Conservation (phyloP, 768 basidiomycete genomes). For the Calvatia gigantea region DNA sequence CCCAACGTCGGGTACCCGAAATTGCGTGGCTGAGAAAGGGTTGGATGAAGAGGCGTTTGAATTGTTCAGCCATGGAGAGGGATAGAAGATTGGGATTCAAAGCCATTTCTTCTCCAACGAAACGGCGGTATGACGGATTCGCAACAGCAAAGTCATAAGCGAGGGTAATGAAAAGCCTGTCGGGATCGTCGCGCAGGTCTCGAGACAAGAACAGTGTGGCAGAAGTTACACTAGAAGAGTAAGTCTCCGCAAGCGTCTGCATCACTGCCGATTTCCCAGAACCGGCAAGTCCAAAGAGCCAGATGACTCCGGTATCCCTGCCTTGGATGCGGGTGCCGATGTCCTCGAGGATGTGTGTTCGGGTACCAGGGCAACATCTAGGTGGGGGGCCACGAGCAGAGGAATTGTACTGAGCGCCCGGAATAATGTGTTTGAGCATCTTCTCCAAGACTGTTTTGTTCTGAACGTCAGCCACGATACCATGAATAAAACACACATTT, state of each 20-base stretch:
- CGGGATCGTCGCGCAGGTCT: neutral
- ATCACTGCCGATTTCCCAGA: neutral
- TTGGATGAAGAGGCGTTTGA: neutral
- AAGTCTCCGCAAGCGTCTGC: neutral
- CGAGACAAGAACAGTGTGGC: neutral
- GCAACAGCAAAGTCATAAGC: neutral
- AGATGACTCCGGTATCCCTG: neutral
- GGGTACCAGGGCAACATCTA: neutral
- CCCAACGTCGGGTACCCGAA: too few relatives aligned
- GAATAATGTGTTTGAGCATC: neutral
- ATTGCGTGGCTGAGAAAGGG: neutral
- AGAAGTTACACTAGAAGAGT: neutral
- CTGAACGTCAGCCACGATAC: too few relatives aligned
- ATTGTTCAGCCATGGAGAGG: neutral
- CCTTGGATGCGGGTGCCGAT: neutral
- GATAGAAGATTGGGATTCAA: neutral
- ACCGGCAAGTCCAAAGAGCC: neutral
- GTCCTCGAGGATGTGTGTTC: neutral
- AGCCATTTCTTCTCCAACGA: neutral
- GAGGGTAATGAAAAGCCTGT: neutral
- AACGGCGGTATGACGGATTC: neutral
- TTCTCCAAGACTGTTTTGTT: slow-evolving; percentile 3
- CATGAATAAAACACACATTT: too few relatives aligned
- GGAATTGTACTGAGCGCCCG: neutral
- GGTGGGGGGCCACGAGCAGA: neutral